A percentile compares a stretch with the other conserved stretches of the same genome.
Conservation (phyloP, 192 early-diverging fungal species). For the Coemansia sp. region DNA sequence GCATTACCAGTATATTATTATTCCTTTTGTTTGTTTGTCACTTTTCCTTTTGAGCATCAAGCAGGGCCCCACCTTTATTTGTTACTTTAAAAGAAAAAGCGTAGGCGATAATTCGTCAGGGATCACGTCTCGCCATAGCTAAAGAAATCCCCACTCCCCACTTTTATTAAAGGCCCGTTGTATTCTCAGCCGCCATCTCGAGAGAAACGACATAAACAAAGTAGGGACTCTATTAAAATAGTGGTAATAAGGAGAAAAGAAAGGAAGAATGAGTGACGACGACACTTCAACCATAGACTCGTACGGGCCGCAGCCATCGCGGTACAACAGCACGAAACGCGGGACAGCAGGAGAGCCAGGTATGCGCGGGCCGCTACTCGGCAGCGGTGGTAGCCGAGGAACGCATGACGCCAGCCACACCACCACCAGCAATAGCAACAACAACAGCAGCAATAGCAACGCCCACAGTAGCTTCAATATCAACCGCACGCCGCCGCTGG, state of each 20-base stretch:
- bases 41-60: no score
- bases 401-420: neutral
- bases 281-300: conserved; percentile 8
- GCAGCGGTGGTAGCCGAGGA: neutral
- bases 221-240: neutral
- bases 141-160: no score
- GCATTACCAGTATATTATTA: no score
- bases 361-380: neutral
- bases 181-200: no score
- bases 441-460: neutral
- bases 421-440: conserved; percentile 3
- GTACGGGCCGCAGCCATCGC: conserved; percentile 22
- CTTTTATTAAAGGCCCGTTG: no score
- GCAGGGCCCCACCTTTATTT: no score
- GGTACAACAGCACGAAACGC: neutral
- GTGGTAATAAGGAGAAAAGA: neutral
- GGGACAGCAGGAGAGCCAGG: neutral
- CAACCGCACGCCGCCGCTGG: neutral
- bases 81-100: no score
- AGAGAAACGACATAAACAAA: neutral
- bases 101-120: no score
- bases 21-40: no score
- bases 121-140: no score
- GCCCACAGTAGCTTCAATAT: conserved; percentile 1
- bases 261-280: neutral